Conservation (phyloP, 257 asterid genomes). For the Solanum lycopersicoides region DNA sequence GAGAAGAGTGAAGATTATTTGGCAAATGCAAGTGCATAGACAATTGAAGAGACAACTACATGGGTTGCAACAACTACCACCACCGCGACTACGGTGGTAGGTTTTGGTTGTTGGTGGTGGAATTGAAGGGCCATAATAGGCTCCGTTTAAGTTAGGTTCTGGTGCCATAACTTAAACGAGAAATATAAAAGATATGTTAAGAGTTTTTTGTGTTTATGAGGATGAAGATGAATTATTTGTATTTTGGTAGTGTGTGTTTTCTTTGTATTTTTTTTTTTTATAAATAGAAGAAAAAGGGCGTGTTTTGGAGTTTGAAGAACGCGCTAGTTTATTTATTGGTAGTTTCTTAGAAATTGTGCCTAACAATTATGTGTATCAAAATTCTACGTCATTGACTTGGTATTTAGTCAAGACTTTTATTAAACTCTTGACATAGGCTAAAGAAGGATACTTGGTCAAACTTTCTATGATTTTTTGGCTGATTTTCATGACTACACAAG, state of each 20-base stretch:
- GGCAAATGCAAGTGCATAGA: conserved; percentile 59
- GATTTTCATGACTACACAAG: background rate
- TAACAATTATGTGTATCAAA: background rate
- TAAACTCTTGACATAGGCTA: background rate
- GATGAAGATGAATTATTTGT: background rate
- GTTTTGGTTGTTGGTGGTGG: conserved; percentile 38
- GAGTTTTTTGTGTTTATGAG: background rate
- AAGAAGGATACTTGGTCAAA: background rate
- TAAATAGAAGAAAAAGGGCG: background rate
- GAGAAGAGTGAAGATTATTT: conserved; percentile 45
- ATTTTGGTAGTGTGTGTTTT: background rate
- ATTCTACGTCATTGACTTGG: background rate
- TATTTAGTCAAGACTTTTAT: background rate
- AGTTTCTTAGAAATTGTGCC: background rate
- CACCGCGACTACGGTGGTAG: conserved; percentile 46
- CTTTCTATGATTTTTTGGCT: background rate
- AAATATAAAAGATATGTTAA: background rate
- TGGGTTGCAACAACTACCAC: conserved; percentile 57
- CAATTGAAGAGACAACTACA: conserved; percentile 63
- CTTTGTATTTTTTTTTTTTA: background rate
- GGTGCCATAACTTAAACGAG: background rate
- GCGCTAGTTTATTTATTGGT: background rate
- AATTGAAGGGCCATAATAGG: conserved; percentile 80
- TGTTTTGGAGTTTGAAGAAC: background rate
- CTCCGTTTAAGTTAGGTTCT: conserved; percentile 49